Conservation (phyloP, 768 basidiomycete species). For the Termitomyces sp. region DNA sequence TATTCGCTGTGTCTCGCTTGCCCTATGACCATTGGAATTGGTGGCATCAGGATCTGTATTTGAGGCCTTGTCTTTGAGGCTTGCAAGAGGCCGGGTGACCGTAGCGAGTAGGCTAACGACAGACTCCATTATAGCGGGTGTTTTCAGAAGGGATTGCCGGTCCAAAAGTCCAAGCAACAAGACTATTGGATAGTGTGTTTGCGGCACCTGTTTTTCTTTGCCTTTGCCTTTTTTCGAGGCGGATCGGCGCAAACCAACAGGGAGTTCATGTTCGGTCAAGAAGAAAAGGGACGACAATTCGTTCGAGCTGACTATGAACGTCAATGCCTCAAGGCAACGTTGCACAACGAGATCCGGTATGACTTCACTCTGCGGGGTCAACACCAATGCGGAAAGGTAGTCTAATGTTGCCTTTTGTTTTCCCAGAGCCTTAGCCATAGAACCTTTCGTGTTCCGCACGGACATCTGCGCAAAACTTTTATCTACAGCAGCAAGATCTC, state of each 20-base stretch:
- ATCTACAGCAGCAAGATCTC: constrained; percentile 88
- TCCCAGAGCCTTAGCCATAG: constrained; percentile 51
- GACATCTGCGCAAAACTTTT: constrained; percentile 92
- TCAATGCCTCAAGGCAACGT: constrained; percentile 87
- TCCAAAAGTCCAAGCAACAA: constrained; percentile 85
- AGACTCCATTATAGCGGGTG: constrained; percentile 89
- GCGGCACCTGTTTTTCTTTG: constrained; percentile 80
- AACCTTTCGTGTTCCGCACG: constrained; percentile 51
- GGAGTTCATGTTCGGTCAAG: constrained; percentile 91
- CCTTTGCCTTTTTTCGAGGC: constrained; percentile 88
- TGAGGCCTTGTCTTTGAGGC: constrained; percentile 48
- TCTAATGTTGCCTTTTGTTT: constrained; percentile 67
- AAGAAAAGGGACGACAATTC: constrained; percentile 87
- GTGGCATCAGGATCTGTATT: constrained; percentile 16
- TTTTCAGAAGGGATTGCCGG: constrained; percentile 77
- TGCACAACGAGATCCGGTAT: constrained; percentile 93
- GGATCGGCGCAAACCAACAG: constrained; percentile 64
- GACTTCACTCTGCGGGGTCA: constrained; percentile 63
- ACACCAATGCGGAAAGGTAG: constrained; percentile 40
- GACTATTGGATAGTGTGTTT: constrained; percentile 88
- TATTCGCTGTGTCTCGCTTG: constrained; percentile 2
- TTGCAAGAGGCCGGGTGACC: constrained; percentile 78
- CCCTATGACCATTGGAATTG: constrained; percentile 4
- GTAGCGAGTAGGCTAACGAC: constrained; percentile 84
- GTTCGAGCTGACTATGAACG: constrained; percentile 82